These are phyloP conservation scores for Colletotrichum cereale DNA, from an alignment of 2,329 filamentous ascomycete species.

Conservation along the genomic window DNA sequence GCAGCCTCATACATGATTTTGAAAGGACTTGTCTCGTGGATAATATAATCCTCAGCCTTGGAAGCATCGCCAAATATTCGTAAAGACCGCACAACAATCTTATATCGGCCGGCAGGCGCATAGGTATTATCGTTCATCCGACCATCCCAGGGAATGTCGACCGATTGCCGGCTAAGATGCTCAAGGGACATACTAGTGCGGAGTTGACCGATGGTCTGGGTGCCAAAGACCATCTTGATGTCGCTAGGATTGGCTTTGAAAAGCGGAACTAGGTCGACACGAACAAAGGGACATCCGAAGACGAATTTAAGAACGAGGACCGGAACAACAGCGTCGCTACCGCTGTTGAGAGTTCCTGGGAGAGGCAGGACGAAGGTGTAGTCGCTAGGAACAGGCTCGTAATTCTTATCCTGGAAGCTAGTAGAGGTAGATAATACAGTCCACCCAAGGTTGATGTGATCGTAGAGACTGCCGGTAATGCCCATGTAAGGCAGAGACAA, in stretches of 20 bases:
- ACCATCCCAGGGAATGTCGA: constrained; percentile 67
- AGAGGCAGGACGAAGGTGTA: constrained; percentile 57
- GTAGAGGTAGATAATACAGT: constrained; percentile 52
- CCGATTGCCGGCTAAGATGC: constrained; percentile 42
- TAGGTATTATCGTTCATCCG: constrained; percentile 60
- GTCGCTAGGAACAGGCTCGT: constrained; percentile 48
- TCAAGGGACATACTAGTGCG: constrained; percentile 49
- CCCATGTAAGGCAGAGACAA: constrained; percentile 58
- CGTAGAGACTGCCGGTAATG: constrained; percentile 52
- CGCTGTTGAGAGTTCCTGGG: constrained; percentile 52
- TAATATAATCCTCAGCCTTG: constrained; percentile 61
- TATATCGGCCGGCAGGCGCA: constrained; percentile 63
- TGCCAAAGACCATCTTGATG: constrained; percentile 52
- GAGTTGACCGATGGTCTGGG: constrained; percentile 58
- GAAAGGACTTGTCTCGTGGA: constrained; percentile 56
- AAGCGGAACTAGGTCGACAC: constrained; percentile 59
- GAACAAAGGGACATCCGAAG: constrained; percentile 60
- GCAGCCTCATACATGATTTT: constrained; percentile 55
- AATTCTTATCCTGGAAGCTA: constrained; percentile 44
- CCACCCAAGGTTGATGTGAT: constrained; percentile 51
- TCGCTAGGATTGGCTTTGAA: constrained; percentile 46
- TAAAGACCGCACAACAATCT: constrained; percentile 61
- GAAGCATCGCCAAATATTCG: constrained; percentile 63
- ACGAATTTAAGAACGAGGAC: constrained; percentile 55
- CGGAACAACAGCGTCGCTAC: constrained; percentile 51